Percentiles rank a stretch among this genome's conserved stretches.
Conservation (phyloP, 768 basidiomycete species). For the Mycena epipterygia region DNA sequence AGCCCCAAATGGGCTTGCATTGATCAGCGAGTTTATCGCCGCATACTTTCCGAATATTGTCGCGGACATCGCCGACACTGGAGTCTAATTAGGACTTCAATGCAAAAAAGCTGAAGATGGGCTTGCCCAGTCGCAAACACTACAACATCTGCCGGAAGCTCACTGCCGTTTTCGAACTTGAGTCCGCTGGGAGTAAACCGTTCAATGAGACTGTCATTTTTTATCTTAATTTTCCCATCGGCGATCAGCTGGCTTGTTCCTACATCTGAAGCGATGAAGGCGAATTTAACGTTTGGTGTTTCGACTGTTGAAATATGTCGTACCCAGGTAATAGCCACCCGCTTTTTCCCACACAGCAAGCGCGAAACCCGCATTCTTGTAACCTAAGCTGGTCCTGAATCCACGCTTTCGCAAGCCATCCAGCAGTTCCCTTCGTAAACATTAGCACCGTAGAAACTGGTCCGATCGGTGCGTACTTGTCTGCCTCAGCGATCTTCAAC, state of each 20-base stretch:
- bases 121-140: constrained; percentile 71
- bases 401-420: constrained; percentile 70
- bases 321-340: constrained; percentile 80
- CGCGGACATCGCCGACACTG: constrained; percentile 62
- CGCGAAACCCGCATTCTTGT: constrained; percentile 64
- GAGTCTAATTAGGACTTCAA: background rate
- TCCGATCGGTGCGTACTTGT: constrained; percentile 56
- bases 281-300: background rate
- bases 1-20: constrained; percentile 72
- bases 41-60: constrained; percentile 57
- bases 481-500: constrained; percentile 63
- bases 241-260: constrained; percentile 73
- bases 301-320: constrained; percentile 4
- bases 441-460: background rate
- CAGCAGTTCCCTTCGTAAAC: constrained; percentile 56
- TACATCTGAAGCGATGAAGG: constrained; percentile 54
- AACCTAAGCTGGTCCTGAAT: constrained; percentile 67
- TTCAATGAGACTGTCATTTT: constrained; percentile 68
- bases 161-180: constrained; percentile 62
- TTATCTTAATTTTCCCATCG: constrained; percentile 79
- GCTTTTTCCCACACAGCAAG: constrained; percentile 61
- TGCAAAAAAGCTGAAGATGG: background rate
- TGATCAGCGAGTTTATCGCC: constrained; percentile 59
- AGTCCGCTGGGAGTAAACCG: constrained; percentile 59
- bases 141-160: constrained; percentile 66